phyloP scores from a whole-genome alignment of 768 basidiomycete species.

The Collybiopsis luxurians region DNA sequence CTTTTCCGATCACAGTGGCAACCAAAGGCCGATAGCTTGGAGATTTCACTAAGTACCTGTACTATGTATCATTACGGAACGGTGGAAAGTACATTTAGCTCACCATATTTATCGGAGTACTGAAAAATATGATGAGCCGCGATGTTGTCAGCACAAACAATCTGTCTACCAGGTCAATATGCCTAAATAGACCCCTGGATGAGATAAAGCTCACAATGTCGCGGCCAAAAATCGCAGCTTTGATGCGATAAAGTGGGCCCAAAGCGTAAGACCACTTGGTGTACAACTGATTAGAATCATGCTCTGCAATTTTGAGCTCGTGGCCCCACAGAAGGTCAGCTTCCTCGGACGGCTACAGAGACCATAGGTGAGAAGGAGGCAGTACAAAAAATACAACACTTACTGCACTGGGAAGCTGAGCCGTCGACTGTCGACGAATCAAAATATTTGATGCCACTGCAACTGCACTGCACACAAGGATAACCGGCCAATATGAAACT shows the following conservation, averaged over 20 bases:
- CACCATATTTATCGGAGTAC: constrained; percentile 29
- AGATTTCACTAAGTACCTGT: constrained; percentile 19
- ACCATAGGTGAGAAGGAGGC: too few relatives aligned
- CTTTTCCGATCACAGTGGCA: constrained; percentile 29
- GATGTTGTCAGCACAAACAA: constrained; percentile 32
- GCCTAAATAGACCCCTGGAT: not conserved
- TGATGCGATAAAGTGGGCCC: constrained; percentile 34
- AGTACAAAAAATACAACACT: too few relatives aligned
- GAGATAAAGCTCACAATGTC: constrained; percentile 28
- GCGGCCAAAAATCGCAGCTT: constrained; percentile 33
- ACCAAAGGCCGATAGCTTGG: constrained; percentile 30
- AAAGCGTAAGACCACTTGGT: constrained; percentile 27
- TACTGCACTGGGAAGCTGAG: too few relatives aligned
- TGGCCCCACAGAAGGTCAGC: constrained; percentile 42
- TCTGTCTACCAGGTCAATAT: constrained; percentile 14
- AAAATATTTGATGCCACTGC: too few relatives aligned
- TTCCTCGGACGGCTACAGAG: too few relatives aligned
- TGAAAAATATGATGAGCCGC: constrained; percentile 37
- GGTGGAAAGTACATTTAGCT: constrained; percentile 4
- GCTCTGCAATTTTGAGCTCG: constrained; percentile 30
- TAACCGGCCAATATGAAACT: too few relatives aligned
- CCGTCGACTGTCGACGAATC: too few relatives aligned
- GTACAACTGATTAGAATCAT: constrained; percentile 30
- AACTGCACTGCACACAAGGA: too few relatives aligned
- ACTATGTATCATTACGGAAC: not conserved